Evolutionary conservation across 1,284 basidiomycete genomes (phyloP), one percentile per base, ranked within the genome.

Genomic region (Ganoderma lingzhi): DNA sequence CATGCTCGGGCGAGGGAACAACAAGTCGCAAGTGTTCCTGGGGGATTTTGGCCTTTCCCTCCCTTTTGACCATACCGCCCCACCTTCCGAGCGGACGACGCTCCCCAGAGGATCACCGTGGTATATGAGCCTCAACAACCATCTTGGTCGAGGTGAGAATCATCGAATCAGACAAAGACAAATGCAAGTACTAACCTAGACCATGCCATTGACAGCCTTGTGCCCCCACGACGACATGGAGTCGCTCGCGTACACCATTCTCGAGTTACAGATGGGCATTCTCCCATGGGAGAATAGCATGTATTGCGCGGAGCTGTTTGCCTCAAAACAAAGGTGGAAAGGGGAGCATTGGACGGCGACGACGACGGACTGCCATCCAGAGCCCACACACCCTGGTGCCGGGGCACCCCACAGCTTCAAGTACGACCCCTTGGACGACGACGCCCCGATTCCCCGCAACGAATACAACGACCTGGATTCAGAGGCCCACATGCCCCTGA

Each of bases 231-330:
- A 45, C 44, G 44, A 45, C 44, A 51, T 51, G 48, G 48, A 51
- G 48, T 51, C 48, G 9, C 48, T 51, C 23, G 48, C 48, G 48
- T 51, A 28, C 48, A 51, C 48, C 48, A 51, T 51, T 51, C 48
- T 51, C 48, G 48, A 51, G n/a, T 12, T 51, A 28, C 48, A 28
- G n/a, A 23, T 51, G 8, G n/a, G 48, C 48, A 12, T 9, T 23
- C 48, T 51, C n/a, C 48, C 48, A 51, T 51, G 48, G 48, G n/a
- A 9, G 9, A 4, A 12, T 9, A 28, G 23, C 10, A 10, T 28
- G 48, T 51, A n/a, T 23, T 9, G 3, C n/a, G 48, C n/a, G 23
- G 48, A 28, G 9, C 0, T 51, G n/a, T 23, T 51, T 28, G 48
- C 12, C 48, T 23, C n/a, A 0, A 51, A 51, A n/a, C 6, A 51